These are phyloP conservation scores for Candida sonorensis DNA, from an alignment of 805 yeast species.

Conservation along the genomic window DNA sequence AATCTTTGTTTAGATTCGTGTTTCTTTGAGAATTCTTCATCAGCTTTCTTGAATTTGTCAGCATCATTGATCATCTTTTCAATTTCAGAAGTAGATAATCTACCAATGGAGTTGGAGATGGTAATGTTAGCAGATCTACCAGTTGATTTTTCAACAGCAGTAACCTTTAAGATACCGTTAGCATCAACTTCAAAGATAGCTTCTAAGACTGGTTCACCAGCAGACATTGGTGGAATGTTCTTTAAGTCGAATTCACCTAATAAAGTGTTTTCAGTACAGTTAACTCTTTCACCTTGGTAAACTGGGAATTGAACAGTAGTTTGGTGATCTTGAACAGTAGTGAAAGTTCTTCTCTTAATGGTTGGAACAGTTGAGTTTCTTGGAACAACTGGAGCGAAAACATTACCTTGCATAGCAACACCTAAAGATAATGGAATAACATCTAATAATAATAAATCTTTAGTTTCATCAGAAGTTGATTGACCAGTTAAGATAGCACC, in stretches of 20 bases:
- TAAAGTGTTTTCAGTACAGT: conserved; percentile 94
- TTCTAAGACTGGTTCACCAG: conserved; percentile 99
- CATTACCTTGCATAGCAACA: conserved; percentile 99
- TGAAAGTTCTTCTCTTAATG: conserved; percentile 97
- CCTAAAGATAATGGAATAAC: conserved; percentile 98
- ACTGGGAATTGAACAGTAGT: conserved; percentile 99
- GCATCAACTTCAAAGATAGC: conserved; percentile 99
- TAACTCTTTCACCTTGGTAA: conserved; percentile 99
- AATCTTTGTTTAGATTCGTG: conserved; percentile 99
- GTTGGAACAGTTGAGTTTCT: conserved; percentile 99
- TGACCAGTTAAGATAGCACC: conserved; percentile 97
- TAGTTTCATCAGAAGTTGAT: conserved; percentile 85
- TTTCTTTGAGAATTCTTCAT: conserved; percentile 97
- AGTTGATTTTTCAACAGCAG: conserved; percentile 97
- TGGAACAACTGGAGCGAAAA: conserved; percentile 98
- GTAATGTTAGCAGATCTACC: conserved; percentile 98
- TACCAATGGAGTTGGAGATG: conserved; percentile 98
- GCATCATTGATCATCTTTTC: conserved; percentile 99
- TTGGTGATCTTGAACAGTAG: conserved; percentile 98
- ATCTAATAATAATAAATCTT: conserved; percentile 91
- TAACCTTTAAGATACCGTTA: conserved; percentile 98
- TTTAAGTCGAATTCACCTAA: conserved; percentile 98
- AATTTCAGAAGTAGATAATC: conserved; percentile 92
- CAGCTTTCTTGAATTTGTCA: conserved; percentile 97
- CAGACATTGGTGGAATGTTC: conserved; percentile 97